These are phyloP conservation scores for Bruguiera sexangula DNA, from an alignment of 345 rosid genomes.

Conservation along the genomic window DNA sequence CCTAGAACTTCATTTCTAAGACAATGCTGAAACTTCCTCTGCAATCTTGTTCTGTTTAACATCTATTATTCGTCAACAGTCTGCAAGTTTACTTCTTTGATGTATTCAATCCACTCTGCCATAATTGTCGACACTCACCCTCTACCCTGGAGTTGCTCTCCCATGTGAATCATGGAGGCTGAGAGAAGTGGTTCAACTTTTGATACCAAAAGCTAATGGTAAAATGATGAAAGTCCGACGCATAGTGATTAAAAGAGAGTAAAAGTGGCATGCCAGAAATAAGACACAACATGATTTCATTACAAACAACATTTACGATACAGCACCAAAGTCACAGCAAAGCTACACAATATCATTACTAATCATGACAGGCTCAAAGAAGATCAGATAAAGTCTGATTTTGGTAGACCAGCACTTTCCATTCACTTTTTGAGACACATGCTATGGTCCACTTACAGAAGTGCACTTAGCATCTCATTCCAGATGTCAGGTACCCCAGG, in stretches of 20 bases:
- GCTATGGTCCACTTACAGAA: constrained; percentile 29
- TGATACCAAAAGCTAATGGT: constrained; percentile 1
- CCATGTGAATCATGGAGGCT: background rate
- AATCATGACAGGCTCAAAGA: constrained; percentile 17
- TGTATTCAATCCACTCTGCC: background rate
- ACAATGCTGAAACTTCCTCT: background rate
- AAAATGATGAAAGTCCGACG: background rate
- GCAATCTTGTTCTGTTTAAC: too few species aligned
- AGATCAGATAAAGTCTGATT: constrained; percentile 5
- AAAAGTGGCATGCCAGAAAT: background rate
- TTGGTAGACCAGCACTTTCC: constrained; percentile 16
- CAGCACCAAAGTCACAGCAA: constrained; percentile 15
- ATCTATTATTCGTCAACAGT: too few species aligned
- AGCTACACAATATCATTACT: background rate
- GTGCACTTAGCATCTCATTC: constrained; percentile 78
- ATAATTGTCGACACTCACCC: too few species aligned
- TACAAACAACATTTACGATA: background rate
- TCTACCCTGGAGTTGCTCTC: too few species aligned
- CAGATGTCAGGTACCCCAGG: constrained; percentile 94
- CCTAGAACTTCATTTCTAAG: background rate
- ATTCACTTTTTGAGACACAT: background rate
- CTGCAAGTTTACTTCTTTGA: background rate
- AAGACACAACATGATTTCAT: too few species aligned
- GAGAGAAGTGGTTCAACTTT: background rate
- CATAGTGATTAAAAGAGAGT: background rate